Evolutionary conservation across 2,329 filamentous ascomycete species (phyloP).

Genomic region (Trichophyton equinum): DNA sequence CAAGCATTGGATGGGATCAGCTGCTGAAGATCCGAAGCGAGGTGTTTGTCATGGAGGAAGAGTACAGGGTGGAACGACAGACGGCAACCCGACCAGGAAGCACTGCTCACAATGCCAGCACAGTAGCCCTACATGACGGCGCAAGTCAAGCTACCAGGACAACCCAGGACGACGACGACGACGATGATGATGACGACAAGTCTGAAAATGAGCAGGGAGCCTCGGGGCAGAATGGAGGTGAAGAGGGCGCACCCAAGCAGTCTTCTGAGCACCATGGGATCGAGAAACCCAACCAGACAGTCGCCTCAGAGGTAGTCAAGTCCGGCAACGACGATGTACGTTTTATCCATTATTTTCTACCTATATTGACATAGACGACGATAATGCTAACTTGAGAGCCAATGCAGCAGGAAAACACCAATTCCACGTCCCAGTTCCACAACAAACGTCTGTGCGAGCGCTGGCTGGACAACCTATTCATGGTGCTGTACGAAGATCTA

Average conservation of each 20-base stretch:
- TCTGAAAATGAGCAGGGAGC: slow-evolving; percentile 20
- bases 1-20: slow-evolving; percentile 96
- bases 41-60: slow-evolving; percentile 99
- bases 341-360: background rate
- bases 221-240: slow-evolving; percentile 18
- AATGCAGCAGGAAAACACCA: slow-evolving; percentile 47
- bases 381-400: background rate
- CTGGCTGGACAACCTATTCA: slow-evolving; percentile 97
- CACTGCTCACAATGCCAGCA: slow-evolving; percentile 60
- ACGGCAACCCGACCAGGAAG: slow-evolving; percentile 31
- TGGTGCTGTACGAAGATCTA: slow-evolving; percentile 96
- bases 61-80: slow-evolving; percentile 69
- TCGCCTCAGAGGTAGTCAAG: slow-evolving; percentile 65
- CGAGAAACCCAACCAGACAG: slow-evolving; percentile 68
- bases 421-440: slow-evolving; percentile 79
- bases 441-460: slow-evolving; percentile 95
- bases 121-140: slow-evolving; percentile 51
- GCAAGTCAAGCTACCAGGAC: slow-evolving; percentile 16
- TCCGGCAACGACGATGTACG: slow-evolving; percentile 59
- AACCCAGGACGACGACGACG: slow-evolving; percentile 18
- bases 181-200: slow-evolving; percentile 5
- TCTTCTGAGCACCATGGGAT: slow-evolving; percentile 18
- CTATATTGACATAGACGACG: too few species aligned
- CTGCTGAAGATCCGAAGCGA: slow-evolving; percentile 87
- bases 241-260: slow-evolving; percentile 18